Evolutionary conservation across 1,139 yeast genomes (phyloP), one percentile per base, ranked within the genome.

Genomic region (Kodamaea anthophila): DNA sequence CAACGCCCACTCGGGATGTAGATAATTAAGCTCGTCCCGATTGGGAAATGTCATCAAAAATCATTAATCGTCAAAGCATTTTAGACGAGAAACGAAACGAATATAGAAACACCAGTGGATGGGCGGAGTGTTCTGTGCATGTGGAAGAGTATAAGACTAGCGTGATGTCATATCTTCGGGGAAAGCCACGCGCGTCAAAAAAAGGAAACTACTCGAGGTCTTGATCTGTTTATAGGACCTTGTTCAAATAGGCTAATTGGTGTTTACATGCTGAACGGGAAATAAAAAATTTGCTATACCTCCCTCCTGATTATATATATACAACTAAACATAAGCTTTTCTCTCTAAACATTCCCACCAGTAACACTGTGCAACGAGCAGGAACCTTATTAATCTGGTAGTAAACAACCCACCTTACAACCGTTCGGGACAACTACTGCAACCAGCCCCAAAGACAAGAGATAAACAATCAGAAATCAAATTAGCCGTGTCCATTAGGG

Each of bases 61-160:
- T 21, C 10, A 9, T 24, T 16, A 16, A 24, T 24, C 27, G 27
- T 24, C 27, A 24, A 24, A 18, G 3, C 9, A 12, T 11, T 24
- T n/a, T 24, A 24, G 27, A 24, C 27, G 27, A 24, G n/a, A 11
- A 24, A 18, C 8, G 20, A 24, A 14, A n/a, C n/a, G n/a, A n/a
- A n/a, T n/a, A n/a, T n/a, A n/a, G n/a, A n/a, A n/a, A n/a, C n/a
- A n/a, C n/a, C n/a, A n/a, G n/a, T n/a, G n/a, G n/a, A n/a, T n/a
- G n/a, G n/a, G n/a, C n/a, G n/a, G n/a, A n/a, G n/a, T n/a, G n/a
- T n/a, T n/a, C n/a, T n/a, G n/a, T n/a, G n/a, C n/a, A n/a, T n/a
- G n/a, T n/a, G n/a, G n/a, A n/a, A n/a, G n/a, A n/a, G n/a, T n/a
- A n/a, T n/a, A n/a, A n/a, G n/a, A n/a, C n/a, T n/a, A n/a, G n/a